phyloP scores from a whole-genome alignment of 208 protist genomes.

The Acanthamoeba castellanii region DNA sequence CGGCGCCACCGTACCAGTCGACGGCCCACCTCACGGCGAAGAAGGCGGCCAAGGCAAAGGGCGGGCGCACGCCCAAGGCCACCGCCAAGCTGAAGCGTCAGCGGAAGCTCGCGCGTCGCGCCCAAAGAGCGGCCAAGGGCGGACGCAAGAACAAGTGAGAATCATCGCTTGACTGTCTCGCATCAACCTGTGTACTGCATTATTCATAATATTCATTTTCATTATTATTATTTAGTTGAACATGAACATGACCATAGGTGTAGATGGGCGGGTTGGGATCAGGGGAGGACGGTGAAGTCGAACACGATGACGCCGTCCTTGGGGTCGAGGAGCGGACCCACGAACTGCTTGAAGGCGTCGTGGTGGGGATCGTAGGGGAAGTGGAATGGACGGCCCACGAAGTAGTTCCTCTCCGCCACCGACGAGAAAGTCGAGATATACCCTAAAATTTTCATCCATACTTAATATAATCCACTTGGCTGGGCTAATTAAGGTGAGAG shows the following conservation, averaged over 20 bases:
- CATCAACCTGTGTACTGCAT: no score
- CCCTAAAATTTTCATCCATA: no score
- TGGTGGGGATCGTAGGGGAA: conserved; percentile 54
- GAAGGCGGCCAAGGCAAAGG: background rate
- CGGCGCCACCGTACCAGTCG: background rate
- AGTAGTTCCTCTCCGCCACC: conserved; percentile 29
- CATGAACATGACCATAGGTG: no score
- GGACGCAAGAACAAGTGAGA: no score
- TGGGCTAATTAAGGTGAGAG: no score
- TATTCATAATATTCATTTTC: no score
- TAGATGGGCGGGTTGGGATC: no score
- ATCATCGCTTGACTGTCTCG: no score
- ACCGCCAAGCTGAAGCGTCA: background rate
- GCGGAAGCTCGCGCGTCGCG: background rate
- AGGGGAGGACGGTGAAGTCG: conserved; percentile 48
- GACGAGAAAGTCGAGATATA: background rate
- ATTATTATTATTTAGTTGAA: no score
- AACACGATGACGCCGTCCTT: conserved; percentile 26
- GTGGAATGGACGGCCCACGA: background rate
- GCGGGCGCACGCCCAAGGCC: background rate
- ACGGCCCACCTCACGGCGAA: background rate
- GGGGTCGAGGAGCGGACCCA: conserved; percentile 33
- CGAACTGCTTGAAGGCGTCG: conserved; percentile 68
- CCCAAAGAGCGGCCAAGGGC: no score
- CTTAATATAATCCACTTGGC: no score